Percentiles rank a stretch among this genome's conserved stretches.
These are phyloP conservation scores for Candida sanyaensis DNA, from an alignment of 1,139 yeast genomes.

Conservation along the genomic window DNA sequence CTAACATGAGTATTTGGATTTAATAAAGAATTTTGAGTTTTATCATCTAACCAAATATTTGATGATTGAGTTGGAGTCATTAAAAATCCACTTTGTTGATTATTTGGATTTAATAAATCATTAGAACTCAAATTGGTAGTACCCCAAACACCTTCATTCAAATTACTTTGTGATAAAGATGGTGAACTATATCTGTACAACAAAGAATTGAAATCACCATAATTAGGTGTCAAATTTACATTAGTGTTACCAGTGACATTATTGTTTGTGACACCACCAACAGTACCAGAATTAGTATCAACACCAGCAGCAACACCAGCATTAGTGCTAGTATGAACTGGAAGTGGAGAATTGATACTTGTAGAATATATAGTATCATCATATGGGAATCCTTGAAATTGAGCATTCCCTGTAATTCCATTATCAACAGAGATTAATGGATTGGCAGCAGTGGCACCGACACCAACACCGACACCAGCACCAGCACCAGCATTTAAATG, in stretches of 20 bases:
- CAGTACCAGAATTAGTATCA: too few relatives aligned
- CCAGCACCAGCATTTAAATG: not conserved
- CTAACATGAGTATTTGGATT: constrained; percentile 19
- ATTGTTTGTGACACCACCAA: too few relatives aligned
- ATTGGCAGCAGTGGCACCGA: not conserved
- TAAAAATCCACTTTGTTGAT: constrained; percentile 11
- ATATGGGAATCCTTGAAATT: constrained; percentile 22
- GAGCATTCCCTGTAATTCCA: constrained; percentile 5
- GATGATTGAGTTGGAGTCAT: constrained; percentile 15
- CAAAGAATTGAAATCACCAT: constrained; percentile 14
- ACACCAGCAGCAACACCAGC: too few relatives aligned
- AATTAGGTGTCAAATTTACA: constrained; percentile 8
- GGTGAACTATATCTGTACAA: constrained; percentile 21
- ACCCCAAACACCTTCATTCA: constrained; percentile 15
- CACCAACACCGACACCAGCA: not conserved
- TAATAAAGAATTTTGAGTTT: constrained; percentile 2
- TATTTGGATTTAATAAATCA: constrained; percentile 3
- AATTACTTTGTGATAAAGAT: constrained; percentile 14
- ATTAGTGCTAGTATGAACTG: constrained; percentile 5
- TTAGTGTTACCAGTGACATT: not conserved
- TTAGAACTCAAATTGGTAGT: constrained; percentile 4
- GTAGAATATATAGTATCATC: constrained; percentile 22
- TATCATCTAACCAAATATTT: constrained; percentile 17
- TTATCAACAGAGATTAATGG: constrained; percentile 1
- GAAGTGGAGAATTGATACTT: constrained; percentile 13